phyloP scores from a whole-genome alignment of 768 basidiomycete species.

The Lactarius indigo region DNA sequence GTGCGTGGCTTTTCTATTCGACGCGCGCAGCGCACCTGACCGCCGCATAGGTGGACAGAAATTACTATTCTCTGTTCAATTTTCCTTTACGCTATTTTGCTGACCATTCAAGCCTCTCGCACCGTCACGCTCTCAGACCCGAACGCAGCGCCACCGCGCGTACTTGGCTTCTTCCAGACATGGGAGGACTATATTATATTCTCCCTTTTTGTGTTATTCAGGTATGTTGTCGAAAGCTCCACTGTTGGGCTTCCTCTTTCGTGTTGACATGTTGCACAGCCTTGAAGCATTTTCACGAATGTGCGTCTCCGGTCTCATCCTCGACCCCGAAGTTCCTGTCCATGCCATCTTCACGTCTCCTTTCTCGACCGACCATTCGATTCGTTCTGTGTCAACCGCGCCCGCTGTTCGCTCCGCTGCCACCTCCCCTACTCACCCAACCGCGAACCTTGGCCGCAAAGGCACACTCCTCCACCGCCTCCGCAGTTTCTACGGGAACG shows the following conservation, averaged over 20 bases:
- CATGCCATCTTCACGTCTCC: constrained; percentile 45
- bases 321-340: constrained; percentile 73
- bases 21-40: neutral
- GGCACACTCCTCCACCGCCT: constrained; percentile 46
- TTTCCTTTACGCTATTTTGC: constrained; percentile 73
- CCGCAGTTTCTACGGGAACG: constrained; percentile 41
- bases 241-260: neutral
- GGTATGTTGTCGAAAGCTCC: constrained; percentile 45
- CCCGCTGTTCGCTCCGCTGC: constrained; percentile 7
- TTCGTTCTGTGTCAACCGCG: constrained; percentile 31
- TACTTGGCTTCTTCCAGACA: constrained; percentile 72
- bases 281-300: constrained; percentile 86
- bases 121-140: constrained; percentile 42
- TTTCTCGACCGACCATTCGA: constrained; percentile 33
- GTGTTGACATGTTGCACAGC: constrained; percentile 37
- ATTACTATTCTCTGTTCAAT: constrained; percentile 80
- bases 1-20: constrained; percentile 45
- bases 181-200: constrained; percentile 94
- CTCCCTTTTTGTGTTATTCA: constrained; percentile 78
- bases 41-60: constrained; percentile 70
- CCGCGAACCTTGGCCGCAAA: constrained; percentile 41
- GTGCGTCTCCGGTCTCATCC: constrained; percentile 81
- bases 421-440: constrained; percentile 29
- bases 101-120: constrained; percentile 75
- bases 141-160: constrained; percentile 40